Percentiles rank a stretch among this genome's conserved stretches.
These are phyloP conservation scores for Torrubiella hemipterigena DNA, from an alignment of 2,329 filamentous ascomycete genomes.

Conservation along the genomic window DNA sequence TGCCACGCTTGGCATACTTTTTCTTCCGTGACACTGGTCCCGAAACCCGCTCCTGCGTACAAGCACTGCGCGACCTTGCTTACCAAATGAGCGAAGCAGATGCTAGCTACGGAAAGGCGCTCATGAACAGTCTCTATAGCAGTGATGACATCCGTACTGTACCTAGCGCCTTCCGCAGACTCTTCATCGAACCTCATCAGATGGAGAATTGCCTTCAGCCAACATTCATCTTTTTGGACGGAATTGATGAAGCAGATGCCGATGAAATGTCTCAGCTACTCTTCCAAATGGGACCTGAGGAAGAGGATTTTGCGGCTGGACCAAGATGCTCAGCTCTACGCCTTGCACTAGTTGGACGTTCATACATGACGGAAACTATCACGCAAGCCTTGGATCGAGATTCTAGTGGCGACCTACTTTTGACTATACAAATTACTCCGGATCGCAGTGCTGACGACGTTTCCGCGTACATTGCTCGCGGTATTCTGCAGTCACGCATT, in stretches of 20 bases:
- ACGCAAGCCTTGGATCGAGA: conserved; percentile 19
- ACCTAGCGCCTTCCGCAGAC: conserved; percentile 27
- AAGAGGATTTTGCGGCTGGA: conserved; percentile 10
- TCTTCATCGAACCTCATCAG: conserved; percentile 26
- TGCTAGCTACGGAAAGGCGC: conserved; percentile 28
- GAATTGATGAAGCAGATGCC: conserved; percentile 30
- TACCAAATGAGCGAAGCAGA: conserved; percentile 34
- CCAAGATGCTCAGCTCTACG: conserved; percentile 17
- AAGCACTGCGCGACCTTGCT: conserved; percentile 31
- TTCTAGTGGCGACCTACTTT: conserved; percentile 17
- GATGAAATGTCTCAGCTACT: conserved; percentile 25
- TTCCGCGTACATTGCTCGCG: conserved; percentile 25
- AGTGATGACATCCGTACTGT: conserved; percentile 30
- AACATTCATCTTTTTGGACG: conserved; percentile 33
- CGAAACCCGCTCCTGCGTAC: conserved; percentile 29
- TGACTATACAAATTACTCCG: conserved; percentile 27
- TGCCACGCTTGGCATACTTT: conserved; percentile 28
- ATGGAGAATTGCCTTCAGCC: conserved; percentile 17
- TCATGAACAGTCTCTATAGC: conserved; percentile 20
- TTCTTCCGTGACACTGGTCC: conserved; percentile 36
- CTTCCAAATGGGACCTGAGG: conserved; percentile 16
- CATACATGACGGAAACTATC: conserved; percentile 27
- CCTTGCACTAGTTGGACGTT: conserved; percentile 28
- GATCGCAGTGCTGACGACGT: conserved; percentile 31
- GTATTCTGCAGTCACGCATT: conserved; percentile 24